Evolutionary conservation across 371 early-diverging fungal species (phyloP), one percentile per base, ranked within the genome.

Genomic region (Batkoa obscura): DNA sequence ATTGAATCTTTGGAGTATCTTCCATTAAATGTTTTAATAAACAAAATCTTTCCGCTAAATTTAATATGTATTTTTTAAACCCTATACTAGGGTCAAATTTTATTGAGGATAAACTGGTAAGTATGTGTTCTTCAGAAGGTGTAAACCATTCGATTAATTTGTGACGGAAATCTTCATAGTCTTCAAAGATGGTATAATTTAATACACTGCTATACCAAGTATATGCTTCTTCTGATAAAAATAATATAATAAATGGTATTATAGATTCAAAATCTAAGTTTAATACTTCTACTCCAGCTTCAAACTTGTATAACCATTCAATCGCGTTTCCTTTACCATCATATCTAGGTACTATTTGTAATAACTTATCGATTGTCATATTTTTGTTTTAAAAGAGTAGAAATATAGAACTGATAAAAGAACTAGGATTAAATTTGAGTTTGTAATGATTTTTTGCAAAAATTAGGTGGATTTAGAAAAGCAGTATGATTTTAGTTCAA

Each of bases 291-390:
- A 50, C 9, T 32, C 31, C 33, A 6, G 50, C 50, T 50, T 50
- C 50, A 5, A 50, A 30, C 32, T 50, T 50, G 50, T 50, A 50
- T 15, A 50, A 32, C 50, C 50, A 50, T 50, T 50, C 50, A 10
- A 50, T 50, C 33, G 50, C 15, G 31, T 35, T 35, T 32, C 50
- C 35, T 15, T 50, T 50, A 10, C 50, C 50, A 30, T 50, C 35
- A 50, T 32, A 50, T 32, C 33, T 50, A 12, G 50, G 50, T 31
- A 50, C 50, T 45, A 45, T 23, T 23, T 23, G 23, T 23, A 23
- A 23, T 23, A 23, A 23, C 23, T 23, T 23, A 23, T 23, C 23
- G 23, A 23, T 23, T 23, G 23, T 23, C 23, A 23, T 23, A 23
- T 23, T 23, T 23, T 23, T 23, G 23, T 23, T 23, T 23, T 23